Conservation (phyloP, 441 rosid genomes). For the Brassica hybrid region DNA sequence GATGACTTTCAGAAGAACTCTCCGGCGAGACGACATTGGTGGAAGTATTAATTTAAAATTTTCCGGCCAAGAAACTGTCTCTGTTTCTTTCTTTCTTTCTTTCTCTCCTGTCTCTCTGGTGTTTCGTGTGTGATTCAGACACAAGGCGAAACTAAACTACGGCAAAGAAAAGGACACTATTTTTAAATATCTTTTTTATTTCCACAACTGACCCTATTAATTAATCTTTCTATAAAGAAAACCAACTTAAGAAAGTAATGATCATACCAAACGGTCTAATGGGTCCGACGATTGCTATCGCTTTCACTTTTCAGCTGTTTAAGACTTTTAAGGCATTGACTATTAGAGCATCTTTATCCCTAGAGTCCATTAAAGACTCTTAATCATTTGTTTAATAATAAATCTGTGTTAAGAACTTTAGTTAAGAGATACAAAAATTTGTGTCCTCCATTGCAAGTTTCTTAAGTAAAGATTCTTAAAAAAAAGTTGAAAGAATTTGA, state of each 20-base stretch:
- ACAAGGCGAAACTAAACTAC: conserved; percentile 3
- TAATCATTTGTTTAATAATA: no score
- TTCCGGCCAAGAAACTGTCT: conserved; percentile 25
- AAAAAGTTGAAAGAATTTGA: no score
- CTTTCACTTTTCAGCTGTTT: neutral
- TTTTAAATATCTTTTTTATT: conserved; percentile 19
- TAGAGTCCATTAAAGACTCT: no score
- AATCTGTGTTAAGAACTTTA: no score
- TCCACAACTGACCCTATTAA: conserved; percentile 4
- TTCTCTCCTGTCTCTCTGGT: neutral
- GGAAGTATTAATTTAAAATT: neutral
- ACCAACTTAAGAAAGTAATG: no score
- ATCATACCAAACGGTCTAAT: no score
- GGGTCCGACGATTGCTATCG: no score
- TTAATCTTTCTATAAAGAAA: conserved; percentile 9
- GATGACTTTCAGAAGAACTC: conserved; percentile 83
- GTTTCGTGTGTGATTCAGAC: conserved; percentile 19
- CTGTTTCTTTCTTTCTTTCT: neutral
- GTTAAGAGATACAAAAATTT: no score
- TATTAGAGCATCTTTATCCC: no score
- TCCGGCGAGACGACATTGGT: conserved; percentile 77
- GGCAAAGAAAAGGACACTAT: conserved; percentile 13
- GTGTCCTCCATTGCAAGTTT: no score
- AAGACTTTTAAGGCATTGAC: neutral
- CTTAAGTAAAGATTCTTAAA: no score